Base-by-base conservation (phyloP, 192 early-diverging fungal species). In the Coemansia sp. region DNA sequence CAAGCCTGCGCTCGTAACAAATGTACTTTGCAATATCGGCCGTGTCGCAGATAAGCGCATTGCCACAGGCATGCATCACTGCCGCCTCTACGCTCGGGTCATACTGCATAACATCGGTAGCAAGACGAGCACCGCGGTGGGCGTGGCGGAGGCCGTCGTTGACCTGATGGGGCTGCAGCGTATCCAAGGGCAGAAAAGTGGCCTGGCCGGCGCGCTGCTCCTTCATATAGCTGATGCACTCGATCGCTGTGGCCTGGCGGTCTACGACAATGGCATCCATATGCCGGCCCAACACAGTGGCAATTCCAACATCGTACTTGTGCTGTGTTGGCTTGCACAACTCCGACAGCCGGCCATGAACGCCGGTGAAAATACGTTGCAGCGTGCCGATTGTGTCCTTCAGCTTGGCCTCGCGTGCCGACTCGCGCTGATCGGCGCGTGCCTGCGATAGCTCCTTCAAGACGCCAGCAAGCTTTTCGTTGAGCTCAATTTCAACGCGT, bases 211-310 rank as follows among this genome's bases (percentile, higher is more conserved):
- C 79, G 15, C 95, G 89, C 80, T 98, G 94, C 71, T 98, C 96
- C 60, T 91, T 83, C 82, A 99, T 85, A 60, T 96, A 93, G 79
- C 88, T 86, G 67, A 99, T 98, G 70, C 98, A 99, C 63, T 98
- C 95, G 47, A 97, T 91, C 5, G 95, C 98, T 0, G 90, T 97
- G 73, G 89, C 86, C 78, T 98, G 88, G 44, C 85, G 87, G 65
- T 98, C 97, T 3, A 98, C 97, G 3, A 98, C 90, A 65, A 99
- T 91, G 4, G 98, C 87, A 64, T 99, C 98, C 82, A 97, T 85
- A 65, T 97, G 92, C 32, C 92, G 84, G 5, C 97, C 97, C 9
- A 99, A 80, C 34, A 94, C 90, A 3, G 94, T 91, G 0, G 94
- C 89, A 1, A 96, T 88, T 4, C 94, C 93, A 0, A 86, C 67